Percentiles rank a stretch among this genome's conserved stretches.
These are phyloP conservation scores for Chytriomyces sp. DNA, from an alignment of 192 early-diverging fungal genomes.

Conservation along the genomic window DNA sequence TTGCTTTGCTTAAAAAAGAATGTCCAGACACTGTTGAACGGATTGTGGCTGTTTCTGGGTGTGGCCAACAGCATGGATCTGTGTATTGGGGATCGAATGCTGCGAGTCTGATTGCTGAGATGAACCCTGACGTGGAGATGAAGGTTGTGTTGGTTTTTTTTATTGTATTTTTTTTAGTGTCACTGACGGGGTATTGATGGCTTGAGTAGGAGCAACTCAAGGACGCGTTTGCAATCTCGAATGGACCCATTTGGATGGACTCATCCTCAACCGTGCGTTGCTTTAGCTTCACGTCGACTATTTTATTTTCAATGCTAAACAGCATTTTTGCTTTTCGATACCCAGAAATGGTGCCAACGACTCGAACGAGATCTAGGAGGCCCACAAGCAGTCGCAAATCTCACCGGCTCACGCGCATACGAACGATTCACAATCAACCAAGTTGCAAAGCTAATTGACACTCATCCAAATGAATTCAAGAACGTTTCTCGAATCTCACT, in stretches of 20 bases:
- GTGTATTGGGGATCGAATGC: constrained; percentile 74
- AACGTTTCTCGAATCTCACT: constrained; percentile 69
- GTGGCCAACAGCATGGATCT: constrained; percentile 79
- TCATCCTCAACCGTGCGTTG: constrained; percentile 44
- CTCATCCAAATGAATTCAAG: constrained; percentile 41
- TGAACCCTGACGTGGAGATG: no score
- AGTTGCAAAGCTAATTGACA: constrained; percentile 53
- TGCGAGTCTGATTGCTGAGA: constrained; percentile 10
- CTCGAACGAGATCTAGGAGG: constrained; percentile 73
- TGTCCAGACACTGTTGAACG: neutral
- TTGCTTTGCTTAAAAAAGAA: constrained; percentile 52
- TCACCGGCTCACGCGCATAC: constrained; percentile 75
- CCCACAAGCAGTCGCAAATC: constrained; percentile 59
- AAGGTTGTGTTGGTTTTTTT: no score
- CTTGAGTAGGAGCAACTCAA: constrained; percentile 50
- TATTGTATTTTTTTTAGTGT: no score
- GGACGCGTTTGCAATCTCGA: constrained; percentile 56
- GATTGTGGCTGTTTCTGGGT: neutral
- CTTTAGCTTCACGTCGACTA: neutral
- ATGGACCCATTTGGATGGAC: constrained; percentile 87
- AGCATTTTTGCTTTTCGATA: constrained; percentile 36
- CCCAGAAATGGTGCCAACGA: constrained; percentile 66
- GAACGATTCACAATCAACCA: constrained; percentile 79
- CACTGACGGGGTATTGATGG: no score
- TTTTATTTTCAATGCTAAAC: neutral